Percentiles rank a stretch among this genome's conserved stretches.
These are phyloP conservation scores for Herpetomonas samuelpessoai DNA, from an alignment of 208 protist species.

Conservation along the genomic window DNA sequence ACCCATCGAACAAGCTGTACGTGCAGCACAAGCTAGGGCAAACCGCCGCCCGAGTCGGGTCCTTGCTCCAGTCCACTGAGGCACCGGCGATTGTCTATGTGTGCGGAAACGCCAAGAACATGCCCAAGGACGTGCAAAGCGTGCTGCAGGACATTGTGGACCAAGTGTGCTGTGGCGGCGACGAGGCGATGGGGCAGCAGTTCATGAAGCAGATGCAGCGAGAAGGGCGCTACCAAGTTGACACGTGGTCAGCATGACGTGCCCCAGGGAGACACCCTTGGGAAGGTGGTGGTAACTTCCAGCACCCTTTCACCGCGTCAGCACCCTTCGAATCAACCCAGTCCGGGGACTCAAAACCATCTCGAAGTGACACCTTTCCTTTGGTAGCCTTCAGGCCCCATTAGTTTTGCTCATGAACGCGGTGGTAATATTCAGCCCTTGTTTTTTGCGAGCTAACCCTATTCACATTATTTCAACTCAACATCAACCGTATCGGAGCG, in stretches of 20 bases:
- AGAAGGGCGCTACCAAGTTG: slow-evolving; percentile 67
- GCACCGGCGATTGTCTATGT: slow-evolving; percentile 48
- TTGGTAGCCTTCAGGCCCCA: too few species aligned
- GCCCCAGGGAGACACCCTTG: background rate
- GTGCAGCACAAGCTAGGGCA: slow-evolving; percentile 83
- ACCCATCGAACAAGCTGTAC: slow-evolving; percentile 70
- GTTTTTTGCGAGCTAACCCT: too few species aligned
- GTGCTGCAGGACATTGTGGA: slow-evolving; percentile 53
- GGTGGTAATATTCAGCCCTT: too few species aligned
- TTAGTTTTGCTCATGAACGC: too few species aligned
- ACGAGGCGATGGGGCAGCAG: slow-evolving; percentile 27
- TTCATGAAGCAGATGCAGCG: slow-evolving; percentile 37
- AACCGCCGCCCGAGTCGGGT: slow-evolving; percentile 47
- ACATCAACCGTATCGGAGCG: too few species aligned
- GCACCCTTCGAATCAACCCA: too few species aligned
- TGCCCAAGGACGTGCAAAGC: slow-evolving; percentile 72
- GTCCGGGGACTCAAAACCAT: too few species aligned
- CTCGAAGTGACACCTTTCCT: too few species aligned
- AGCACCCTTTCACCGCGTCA: too few species aligned
- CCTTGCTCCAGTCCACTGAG: slow-evolving; percentile 33
- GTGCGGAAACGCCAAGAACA: slow-evolving; percentile 86
- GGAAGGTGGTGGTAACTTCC: background rate
- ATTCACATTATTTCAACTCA: too few species aligned
- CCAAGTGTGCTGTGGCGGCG: slow-evolving; percentile 40
- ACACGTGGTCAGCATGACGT: slow-evolving; percentile 83